Percentiles rank a stretch among this genome's conserved stretches.
phyloP scores from a whole-genome alignment of 2,329 filamentous ascomycete genomes.

The Penicillium corylophilum region DNA sequence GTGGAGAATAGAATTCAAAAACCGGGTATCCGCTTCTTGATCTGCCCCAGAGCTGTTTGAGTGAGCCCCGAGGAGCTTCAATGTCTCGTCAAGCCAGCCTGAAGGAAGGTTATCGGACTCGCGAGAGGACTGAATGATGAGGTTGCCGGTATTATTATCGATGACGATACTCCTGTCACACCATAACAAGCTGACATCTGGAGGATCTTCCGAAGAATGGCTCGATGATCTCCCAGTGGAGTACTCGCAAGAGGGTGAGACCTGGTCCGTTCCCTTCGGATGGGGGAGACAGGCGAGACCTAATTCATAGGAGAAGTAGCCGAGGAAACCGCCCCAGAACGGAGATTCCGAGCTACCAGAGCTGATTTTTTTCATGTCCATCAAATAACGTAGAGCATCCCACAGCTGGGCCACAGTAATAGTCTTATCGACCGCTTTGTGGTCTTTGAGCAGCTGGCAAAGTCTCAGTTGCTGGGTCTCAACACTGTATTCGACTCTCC shows the following conservation, averaged over 20 bases:
- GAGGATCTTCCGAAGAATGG: slow-evolving; percentile 43
- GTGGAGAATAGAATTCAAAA: slow-evolving; percentile 33
- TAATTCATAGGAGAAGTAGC: slow-evolving; percentile 82
- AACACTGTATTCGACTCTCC: slow-evolving; percentile 38
- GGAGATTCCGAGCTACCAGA: slow-evolving; percentile 43
- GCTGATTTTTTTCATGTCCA: slow-evolving; percentile 41
- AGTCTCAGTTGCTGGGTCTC: slow-evolving; percentile 23
- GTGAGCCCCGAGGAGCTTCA: slow-evolving; percentile 25
- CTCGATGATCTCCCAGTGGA: slow-evolving; percentile 10
- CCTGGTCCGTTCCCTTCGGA: slow-evolving; percentile 39
- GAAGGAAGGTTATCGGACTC: slow-evolving; percentile 35
- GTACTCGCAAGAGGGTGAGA: slow-evolving; percentile 8
- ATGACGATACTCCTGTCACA: slow-evolving; percentile 74
- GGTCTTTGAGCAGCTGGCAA: slow-evolving; percentile 18
- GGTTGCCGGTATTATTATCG: slow-evolving; percentile 63
- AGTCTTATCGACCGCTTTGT: slow-evolving; percentile 12
- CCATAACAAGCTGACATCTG: slow-evolving; percentile 75
- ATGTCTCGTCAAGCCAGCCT: slow-evolving; percentile 49
- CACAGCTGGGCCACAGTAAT: slow-evolving; percentile 31
- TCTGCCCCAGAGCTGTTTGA: slow-evolving; percentile 5
- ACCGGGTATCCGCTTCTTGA: slow-evolving; percentile 18
- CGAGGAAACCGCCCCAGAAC: slow-evolving; percentile 82
- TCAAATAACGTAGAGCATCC: slow-evolving; percentile 38
- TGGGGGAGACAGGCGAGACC: slow-evolving; percentile 61
- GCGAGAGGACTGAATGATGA: slow-evolving; percentile 68